Base-by-base conservation (phyloP, 2,329 filamentous ascomycete species). In the Pleomassaria siparia region DNA sequence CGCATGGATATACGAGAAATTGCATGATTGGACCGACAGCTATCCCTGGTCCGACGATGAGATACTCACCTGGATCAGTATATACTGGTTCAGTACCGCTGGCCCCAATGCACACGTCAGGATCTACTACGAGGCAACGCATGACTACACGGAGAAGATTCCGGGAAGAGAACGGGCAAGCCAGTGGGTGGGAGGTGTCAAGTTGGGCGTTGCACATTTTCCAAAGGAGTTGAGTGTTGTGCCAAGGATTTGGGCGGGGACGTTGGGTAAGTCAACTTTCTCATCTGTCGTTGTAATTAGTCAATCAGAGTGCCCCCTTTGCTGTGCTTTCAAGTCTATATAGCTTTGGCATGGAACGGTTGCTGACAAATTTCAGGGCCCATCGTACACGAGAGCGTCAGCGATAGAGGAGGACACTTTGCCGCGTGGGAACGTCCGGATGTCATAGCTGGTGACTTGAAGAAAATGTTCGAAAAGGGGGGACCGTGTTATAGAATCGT, bases 1-100 rank as follows among this genome's bases (percentile, higher is more conserved):
- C 1, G 82, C 86, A 0, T 94, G 89, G 89, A 84, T 92, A 26
- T 88, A 88, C 55, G 89, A 92, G 70, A 92, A 92, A 64, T 72
- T 92, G 29, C 82, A 86, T 55, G 84, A 88, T 57, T 92, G 88
- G 88, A 84, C 84, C 0, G 87, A 91, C 58, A 59, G 58, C 1
- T 90, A 90, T 60, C 73, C 80, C 0, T 91, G 87, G 87, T 86
- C 82, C 0, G 84, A 89, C 51, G 86, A 91, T 45, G 87, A 91
- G 70, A 78, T 91, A 8, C 71, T 89, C 21, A 88, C 84, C 0
- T 92, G 87, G 88, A 32, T 50, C 13, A 82, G 77, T 41, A 79
- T 91, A 30, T 91, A 91, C 65, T 83, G 80, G 63, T 90, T 90
- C 70, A 85, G 81, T 8, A 78, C 73, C 0, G 84, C 86, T 1